Evolutionary conservation across 495 filamentous ascomycete genomes (phyloP), one percentile per base, ranked within the genome.

Genomic region (Tuber umbilicatum): DNA sequence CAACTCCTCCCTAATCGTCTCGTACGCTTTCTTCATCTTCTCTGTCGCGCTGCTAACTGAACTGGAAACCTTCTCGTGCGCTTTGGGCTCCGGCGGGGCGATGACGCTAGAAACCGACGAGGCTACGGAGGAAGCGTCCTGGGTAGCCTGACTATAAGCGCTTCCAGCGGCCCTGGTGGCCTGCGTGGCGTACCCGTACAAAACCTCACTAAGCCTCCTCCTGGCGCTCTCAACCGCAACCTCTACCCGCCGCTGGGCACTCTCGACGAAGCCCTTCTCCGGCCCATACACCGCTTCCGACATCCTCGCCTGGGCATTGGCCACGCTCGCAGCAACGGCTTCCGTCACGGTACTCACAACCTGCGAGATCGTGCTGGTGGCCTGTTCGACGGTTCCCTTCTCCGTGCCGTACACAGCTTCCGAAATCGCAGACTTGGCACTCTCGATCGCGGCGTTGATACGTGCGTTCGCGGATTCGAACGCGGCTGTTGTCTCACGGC

Each of bases 241-340:
- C 16, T 73, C 70, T 7, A 72, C 70, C 39, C 77, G 74, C 67
- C 31, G 73, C 43, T 76, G 50, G 70, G 71, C 74, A 19, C 73
- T 77, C 70, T 91, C 88, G 7, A 89, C 79, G 43, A 85, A 85
- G 27, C 86, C 86, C 70, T 88, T 84, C 78, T 90, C 86, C 21
- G 86, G 43, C 17, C 74, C 73, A 55, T 72, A 80, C 7, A 85
- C 84, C 19, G 74, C 60, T 23, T 45, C 71, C 9, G 75, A 39
- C 77, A 83, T 71, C 83, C 85, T 50, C 70, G 81, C 39, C 79
- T 83, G 80, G 40, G 81, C 83, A 68, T 73, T 74, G 39, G 43
- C 75, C 35, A 76, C 74, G 10, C 73, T 73, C 19, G 78, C 80
- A 12, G 64, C 70, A 40, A 79, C 73, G 43, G 73, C 74, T 41